Evolutionary conservation across 108 stramenopile genomes (phyloP).

Genomic region (Skeletonema marinoi): DNA sequence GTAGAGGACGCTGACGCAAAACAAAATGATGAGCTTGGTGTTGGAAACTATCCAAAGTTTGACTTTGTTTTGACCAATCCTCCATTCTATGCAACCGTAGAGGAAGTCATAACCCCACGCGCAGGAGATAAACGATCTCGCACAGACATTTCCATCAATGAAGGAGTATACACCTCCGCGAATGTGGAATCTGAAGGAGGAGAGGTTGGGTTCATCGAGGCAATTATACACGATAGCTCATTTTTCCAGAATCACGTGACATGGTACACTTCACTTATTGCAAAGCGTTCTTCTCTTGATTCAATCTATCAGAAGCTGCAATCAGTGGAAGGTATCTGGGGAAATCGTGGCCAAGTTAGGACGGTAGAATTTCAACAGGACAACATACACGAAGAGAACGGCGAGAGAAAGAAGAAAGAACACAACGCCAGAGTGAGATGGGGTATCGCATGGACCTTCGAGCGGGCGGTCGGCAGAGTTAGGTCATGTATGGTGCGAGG

Average conservation of each 20-base stretch:
- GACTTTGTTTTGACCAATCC: conserved; percentile 95
- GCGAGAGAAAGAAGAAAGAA: neutral
- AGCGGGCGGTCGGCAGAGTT: conserved; percentile 40
- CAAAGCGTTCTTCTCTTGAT: conserved; percentile 61
- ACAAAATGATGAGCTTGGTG: neutral
- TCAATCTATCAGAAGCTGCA: conserved; percentile 41
- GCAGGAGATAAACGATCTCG: conserved; percentile 77
- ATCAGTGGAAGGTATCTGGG: conserved; percentile 56
- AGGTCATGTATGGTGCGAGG: conserved; percentile 20
- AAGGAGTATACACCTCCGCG: conserved; percentile 68
- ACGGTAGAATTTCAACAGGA: conserved; percentile 87
- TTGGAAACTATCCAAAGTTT: conserved; percentile 22
- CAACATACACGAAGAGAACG: conserved; percentile 29
- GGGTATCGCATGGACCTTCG: conserved; percentile 92
- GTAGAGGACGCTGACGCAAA: neutral
- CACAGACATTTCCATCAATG: conserved; percentile 64
- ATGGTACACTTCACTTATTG: conserved; percentile 89
- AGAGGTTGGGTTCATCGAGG: conserved; percentile 57
- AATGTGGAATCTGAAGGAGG: conserved; percentile 36
- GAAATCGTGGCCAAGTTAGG: conserved; percentile 62
- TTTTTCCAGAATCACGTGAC: conserved; percentile 47
- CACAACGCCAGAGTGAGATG: conserved; percentile 68
- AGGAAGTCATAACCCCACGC: conserved; percentile 51
- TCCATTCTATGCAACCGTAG: conserved; percentile 82
- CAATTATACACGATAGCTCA: conserved; percentile 63